A percentile compares a stretch with the other conserved stretches of the same genome.
Evolutionary conservation across 352 stramenopile genomes (phyloP).

Genomic region (Pythium phragmiticola): DNA sequence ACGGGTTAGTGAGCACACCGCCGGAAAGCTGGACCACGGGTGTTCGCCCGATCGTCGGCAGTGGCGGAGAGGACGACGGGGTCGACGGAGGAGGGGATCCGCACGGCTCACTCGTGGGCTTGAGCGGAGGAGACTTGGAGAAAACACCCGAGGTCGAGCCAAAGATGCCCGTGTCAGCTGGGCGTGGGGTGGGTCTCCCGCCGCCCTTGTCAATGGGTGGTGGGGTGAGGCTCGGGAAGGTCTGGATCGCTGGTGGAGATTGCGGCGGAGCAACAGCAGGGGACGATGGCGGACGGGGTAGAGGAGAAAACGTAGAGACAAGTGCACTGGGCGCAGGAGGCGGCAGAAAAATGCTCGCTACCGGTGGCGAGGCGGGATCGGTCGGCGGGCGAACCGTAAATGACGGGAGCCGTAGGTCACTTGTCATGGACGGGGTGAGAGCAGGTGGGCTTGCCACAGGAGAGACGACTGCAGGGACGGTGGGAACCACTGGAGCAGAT

Average conservation of each 20-base stretch:
- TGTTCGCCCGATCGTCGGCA: not conserved
- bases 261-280: not conserved
- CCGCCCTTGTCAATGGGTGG: not conserved
- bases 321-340: not conserved
- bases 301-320: not conserved
- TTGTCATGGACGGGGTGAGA: not conserved
- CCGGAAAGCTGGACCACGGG: constrained; percentile 1
- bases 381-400: not conserved
- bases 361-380: not conserved
- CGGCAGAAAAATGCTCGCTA: not conserved
- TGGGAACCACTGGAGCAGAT: not conserved
- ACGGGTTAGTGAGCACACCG: constrained; percentile 34
- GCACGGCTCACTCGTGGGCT: not conserved
- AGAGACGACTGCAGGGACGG: not conserved
- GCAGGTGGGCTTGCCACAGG: not conserved
- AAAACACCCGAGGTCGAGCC: constrained; percentile 1
- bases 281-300: not conserved
- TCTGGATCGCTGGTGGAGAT: too few species aligned
- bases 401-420: not conserved
- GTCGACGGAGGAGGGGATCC: not conserved
- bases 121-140: not conserved
- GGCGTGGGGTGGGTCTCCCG: not conserved
- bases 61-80: not conserved
- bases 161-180: constrained; percentile 2
- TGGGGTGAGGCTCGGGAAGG: too few species aligned